Conservation (phyloP, 768 basidiomycete species). For the Candolleomyces aberdarensis region DNA sequence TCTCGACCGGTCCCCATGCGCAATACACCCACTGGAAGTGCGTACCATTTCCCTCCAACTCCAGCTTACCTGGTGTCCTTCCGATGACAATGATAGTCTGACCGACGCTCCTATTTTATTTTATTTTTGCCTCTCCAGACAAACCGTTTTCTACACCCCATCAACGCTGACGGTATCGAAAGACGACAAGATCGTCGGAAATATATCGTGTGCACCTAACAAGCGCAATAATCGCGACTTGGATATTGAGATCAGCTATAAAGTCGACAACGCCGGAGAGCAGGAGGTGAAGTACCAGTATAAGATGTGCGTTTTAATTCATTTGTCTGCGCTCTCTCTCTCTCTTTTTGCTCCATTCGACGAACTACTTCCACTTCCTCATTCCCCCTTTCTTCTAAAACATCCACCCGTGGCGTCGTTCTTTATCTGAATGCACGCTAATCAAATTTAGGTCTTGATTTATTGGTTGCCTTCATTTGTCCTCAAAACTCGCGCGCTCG, state of each 20-base stretch:
- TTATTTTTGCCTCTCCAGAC: slow-evolving; percentile 39
- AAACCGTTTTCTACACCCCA: slow-evolving; percentile 98
- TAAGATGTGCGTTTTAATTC: slow-evolving; percentile 76
- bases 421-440: slow-evolving; percentile 44
- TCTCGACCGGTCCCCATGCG: slow-evolving; percentile 97
- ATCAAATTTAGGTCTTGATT: slow-evolving; percentile 75
- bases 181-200: slow-evolving; percentile 73
- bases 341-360: not conserved
- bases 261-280: slow-evolving; percentile 30
- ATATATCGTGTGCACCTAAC: slow-evolving; percentile 82
- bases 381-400: not conserved
- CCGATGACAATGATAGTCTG: too few relatives aligned
- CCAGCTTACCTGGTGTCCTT: too few relatives aligned
- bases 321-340: slow-evolving; percentile 11
- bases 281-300: slow-evolving; percentile 51
- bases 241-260: slow-evolving; percentile 83
- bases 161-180: slow-evolving; percentile 65
- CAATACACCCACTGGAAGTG: slow-evolving; percentile 97
- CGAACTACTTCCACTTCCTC: slow-evolving; percentile 8
- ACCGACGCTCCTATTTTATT: not conserved
- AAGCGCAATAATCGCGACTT: slow-evolving; percentile 91
- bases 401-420: slow-evolving; percentile 7
- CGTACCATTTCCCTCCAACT: slow-evolving; percentile 27
- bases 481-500: not conserved
- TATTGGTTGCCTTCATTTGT: not conserved